These are phyloP conservation scores for Solanum rostratum DNA, from an alignment of 257 asterid species.

Conservation along the genomic window DNA sequence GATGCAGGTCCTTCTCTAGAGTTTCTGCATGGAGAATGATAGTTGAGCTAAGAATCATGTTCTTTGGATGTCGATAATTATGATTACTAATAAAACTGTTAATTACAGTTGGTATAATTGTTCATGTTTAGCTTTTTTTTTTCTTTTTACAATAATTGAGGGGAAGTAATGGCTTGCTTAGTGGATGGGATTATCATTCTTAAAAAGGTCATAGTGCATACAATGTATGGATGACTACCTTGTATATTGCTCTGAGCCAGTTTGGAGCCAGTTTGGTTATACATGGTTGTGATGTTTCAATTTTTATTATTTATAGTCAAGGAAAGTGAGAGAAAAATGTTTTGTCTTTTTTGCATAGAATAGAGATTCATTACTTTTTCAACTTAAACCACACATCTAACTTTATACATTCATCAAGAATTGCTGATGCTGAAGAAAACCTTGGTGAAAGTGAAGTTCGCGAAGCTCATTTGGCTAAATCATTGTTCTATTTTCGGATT, in stretches of 20 bases:
- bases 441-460: slow-evolving; percentile 95
- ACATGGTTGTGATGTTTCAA: neutral
- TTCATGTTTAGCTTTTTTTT: neutral
- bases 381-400: neutral
- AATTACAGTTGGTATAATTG: neutral
- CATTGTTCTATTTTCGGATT: slow-evolving; percentile 58
- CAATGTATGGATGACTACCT: neutral
- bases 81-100: neutral
- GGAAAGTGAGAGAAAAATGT: neutral
- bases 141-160: neutral
- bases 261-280: neutral
- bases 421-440: slow-evolving; percentile 92
- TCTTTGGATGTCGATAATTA: neutral
- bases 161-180: neutral
- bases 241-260: neutral
- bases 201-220: neutral
- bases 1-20: neutral
- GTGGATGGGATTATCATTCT: neutral
- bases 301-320: neutral
- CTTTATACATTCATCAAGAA: slow-evolving; percentile 32
- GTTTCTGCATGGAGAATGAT: neutral
- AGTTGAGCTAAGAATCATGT: neutral
- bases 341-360: neutral
- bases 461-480: slow-evolving; percentile 90
- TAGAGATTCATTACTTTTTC: neutral